phyloP scores from a whole-genome alignment of 73 alveolate genomes.

The Blepharisma stoltei region DNA sequence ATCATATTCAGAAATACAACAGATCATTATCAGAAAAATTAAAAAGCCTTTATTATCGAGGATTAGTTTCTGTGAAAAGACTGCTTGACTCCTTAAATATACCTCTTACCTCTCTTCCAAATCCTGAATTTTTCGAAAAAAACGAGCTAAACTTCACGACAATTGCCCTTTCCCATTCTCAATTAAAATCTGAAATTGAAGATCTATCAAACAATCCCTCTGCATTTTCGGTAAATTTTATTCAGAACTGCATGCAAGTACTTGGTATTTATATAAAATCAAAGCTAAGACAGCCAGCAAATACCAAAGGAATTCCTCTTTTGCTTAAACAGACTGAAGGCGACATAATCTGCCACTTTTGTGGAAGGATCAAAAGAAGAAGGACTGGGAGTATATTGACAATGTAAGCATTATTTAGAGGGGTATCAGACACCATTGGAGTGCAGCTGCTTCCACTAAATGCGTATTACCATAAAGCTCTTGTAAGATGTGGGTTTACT shows the following conservation, averaged over 20 bases:
- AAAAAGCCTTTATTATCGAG: conserved; percentile 11
- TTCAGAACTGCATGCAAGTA: conserved; percentile 21
- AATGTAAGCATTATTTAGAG: conserved; percentile 22
- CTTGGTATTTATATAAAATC: background rate
- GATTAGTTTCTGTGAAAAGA: conserved; percentile 13
- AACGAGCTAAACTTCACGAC: background rate
- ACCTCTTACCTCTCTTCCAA: background rate
- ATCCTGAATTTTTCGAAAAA: background rate
- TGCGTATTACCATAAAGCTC: conserved; percentile 14
- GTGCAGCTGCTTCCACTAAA: conserved; percentile 14
- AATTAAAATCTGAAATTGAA: background rate
- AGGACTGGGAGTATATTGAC: background rate
- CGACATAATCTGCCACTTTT: background rate
- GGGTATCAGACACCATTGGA: conserved; percentile 17
- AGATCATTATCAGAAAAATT: conserved; percentile 10
- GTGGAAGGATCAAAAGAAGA: conserved; percentile 4
- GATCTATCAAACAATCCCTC: background rate
- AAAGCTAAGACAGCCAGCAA: background rate
- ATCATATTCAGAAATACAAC: background rate
- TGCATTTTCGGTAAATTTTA: conserved; percentile 8
- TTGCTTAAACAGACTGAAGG: conserved; percentile 23
- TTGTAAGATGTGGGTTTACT: conserved; percentile 20
- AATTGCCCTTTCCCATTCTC: background rate
- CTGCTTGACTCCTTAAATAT: background rate
- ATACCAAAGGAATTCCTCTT: background rate